Percentiles rank a stretch among this genome's conserved stretches.
These are phyloP conservation scores for Penicillium polonicum DNA, from an alignment of 2,329 filamentous ascomycete species.

Conservation along the genomic window DNA sequence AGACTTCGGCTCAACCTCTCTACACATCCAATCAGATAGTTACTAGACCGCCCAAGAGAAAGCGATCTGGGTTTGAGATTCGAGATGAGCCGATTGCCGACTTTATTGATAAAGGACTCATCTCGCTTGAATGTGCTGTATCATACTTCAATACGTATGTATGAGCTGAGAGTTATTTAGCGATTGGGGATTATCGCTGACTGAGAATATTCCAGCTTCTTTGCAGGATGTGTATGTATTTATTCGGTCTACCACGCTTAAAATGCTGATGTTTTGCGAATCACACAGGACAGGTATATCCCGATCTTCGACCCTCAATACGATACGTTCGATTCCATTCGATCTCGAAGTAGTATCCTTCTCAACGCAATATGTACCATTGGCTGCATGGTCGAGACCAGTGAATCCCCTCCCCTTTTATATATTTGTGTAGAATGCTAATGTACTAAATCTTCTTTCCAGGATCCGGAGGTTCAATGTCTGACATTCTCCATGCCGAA, in stretches of 20 bases:
- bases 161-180: background rate
- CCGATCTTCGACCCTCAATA: slow-evolving; percentile 49
- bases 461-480: slow-evolving; percentile 33
- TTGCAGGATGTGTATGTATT: slow-evolving; percentile 37
- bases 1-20: slow-evolving; percentile 5
- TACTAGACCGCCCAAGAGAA: slow-evolving; percentile 24
- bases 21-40: slow-evolving; percentile 1
- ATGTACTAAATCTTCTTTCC: background rate
- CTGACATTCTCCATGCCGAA: slow-evolving; percentile 47
- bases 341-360: slow-evolving; percentile 50
- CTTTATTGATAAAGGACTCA: slow-evolving; percentile 37
- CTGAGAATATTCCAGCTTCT: slow-evolving; percentile 29
- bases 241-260: no score
- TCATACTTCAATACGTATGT: slow-evolving; percentile 36
- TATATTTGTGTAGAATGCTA: background rate
- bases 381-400: slow-evolving; percentile 48
- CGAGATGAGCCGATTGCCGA: slow-evolving; percentile 34
- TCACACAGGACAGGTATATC: slow-evolving; percentile 47
- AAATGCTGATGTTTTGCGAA: background rate
- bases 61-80: slow-evolving; percentile 36
- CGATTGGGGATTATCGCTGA: background rate
- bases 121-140: slow-evolving; percentile 35
- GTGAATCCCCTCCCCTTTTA: slow-evolving; percentile 9
- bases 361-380: slow-evolving; percentile 55
- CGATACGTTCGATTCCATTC: slow-evolving; percentile 50